Evolutionary conservation across 2,329 filamentous ascomycete genomes (phyloP), one percentile per base, ranked within the genome.

Genomic region (Talaromyces sp.): DNA sequence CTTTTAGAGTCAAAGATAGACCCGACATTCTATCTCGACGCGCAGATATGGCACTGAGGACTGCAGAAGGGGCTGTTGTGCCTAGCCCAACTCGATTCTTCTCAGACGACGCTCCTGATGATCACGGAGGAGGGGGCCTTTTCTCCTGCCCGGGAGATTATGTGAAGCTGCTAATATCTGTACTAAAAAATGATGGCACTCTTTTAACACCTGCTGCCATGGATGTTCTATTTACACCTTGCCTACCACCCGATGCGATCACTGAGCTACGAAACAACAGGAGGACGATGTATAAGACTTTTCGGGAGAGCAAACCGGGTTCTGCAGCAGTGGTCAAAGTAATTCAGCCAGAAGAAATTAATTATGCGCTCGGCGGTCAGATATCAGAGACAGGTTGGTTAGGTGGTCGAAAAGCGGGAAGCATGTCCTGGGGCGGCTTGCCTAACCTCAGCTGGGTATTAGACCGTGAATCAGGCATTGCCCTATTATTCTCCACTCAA

Each of bases 71-170:
- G 11, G 36, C 28, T 27, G 13, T 60, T 2, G 51, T 32, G 10
- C 58, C 58, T 15, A 56, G 53, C 42, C 58, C 58, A n/a, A 55
- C 36, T 27, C 58, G 52, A 6, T 60, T 55, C 30, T 49, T 60
- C 28, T 3, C 58, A 36, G 52, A 55, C 19, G 17, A 36, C 1
- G 28, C 9, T 17, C 28, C n/a, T 4, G 58, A 60, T 8, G 39
- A 55, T 25, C 52, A 55, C 5, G 52, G 52, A 9, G 58, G 58
- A 15, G 52, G 52, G 17, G 58, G 58, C 4, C 5, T 60, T 9
- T 60, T 55, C 28, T 60, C 58, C 11, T 55, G 39, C 11, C 39
- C 47, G 8, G 30, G 15, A 19, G 49, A 59, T 27, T 59, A 54
- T 55, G 57, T 32, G 36, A 42, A 54, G 7, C 57, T 53, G 19